Percentiles rank a stretch among this genome's conserved stretches.
These are phyloP conservation scores for Zymoseptoria brevis DNA, from an alignment of 2,329 filamentous ascomycete species.

Conservation along the genomic window DNA sequence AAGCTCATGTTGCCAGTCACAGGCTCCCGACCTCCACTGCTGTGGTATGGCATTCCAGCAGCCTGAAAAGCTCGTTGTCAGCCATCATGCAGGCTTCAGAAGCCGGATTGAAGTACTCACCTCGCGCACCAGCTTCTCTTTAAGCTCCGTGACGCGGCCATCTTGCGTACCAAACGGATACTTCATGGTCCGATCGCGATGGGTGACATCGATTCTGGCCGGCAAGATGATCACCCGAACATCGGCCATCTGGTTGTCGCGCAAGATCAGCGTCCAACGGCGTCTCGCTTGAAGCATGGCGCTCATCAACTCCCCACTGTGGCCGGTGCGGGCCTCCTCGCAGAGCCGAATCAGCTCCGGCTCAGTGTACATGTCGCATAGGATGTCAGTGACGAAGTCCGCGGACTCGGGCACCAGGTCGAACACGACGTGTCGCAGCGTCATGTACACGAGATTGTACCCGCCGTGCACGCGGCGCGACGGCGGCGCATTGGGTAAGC, in stretches of 20 bases:
- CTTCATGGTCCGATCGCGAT: background rate
- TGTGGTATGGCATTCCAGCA: background rate
- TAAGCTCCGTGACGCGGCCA: background rate
- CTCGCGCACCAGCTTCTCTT: background rate
- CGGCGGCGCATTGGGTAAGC: background rate
- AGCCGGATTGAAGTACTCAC: background rate
- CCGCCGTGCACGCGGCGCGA: background rate
- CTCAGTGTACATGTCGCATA: background rate
- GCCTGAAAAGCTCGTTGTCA: background rate
- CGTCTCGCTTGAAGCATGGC: background rate
- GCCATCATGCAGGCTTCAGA: background rate
- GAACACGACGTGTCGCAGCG: constrained; percentile 1
- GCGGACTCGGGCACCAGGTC: background rate
- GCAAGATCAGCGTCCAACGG: background rate
- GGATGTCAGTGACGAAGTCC: background rate
- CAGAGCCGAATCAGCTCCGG: background rate
- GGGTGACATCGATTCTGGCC: background rate
- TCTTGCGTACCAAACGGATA: background rate
- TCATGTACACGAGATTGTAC: background rate
- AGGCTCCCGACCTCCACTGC: background rate
- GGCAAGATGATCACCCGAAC: background rate
- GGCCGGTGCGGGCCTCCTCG: background rate
- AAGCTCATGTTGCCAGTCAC: background rate
- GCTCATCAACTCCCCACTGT: background rate
- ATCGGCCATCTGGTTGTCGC: constrained; percentile 1